Evolutionary conservation across 805 yeast species (phyloP).

Genomic region (Clavispora asparagi): DNA sequence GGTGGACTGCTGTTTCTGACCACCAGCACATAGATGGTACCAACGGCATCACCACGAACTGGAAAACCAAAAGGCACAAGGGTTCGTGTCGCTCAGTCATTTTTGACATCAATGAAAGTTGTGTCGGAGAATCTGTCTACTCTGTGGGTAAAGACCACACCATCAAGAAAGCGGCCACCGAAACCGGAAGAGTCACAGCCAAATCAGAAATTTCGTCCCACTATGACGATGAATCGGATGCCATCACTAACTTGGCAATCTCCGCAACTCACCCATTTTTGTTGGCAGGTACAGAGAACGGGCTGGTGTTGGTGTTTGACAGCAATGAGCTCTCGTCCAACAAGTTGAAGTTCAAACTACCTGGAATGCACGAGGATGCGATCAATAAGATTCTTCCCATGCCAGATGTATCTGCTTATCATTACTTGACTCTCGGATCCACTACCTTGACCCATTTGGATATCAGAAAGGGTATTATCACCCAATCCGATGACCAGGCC

Average conservation of each 20-base stretch:
- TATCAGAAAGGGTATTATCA: slow-evolving; percentile 61
- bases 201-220: slow-evolving; percentile 32
- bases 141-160: slow-evolving; percentile 78
- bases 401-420: slow-evolving; percentile 69
- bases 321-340: slow-evolving; percentile 44
- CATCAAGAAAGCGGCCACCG: slow-evolving; percentile 65
- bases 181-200: slow-evolving; percentile 69
- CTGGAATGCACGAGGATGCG: slow-evolving; percentile 67
- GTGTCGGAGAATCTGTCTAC: slow-evolving; percentile 49
- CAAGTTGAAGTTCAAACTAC: slow-evolving; percentile 41
- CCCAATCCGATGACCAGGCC: slow-evolving; percentile 82
- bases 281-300: slow-evolving; percentile 63
- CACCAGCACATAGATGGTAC: slow-evolving; percentile 20
- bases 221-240: slow-evolving; percentile 21
- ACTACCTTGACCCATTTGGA: slow-evolving; percentile 79
- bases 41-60: slow-evolving; percentile 36
- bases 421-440: slow-evolving; percentile 74
- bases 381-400: slow-evolving; percentile 69
- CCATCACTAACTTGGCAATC: slow-evolving; percentile 40
- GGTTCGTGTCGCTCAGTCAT: slow-evolving; percentile 75
- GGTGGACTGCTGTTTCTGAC: slow-evolving; percentile 41
- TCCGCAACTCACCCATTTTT: slow-evolving; percentile 46
- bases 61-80: slow-evolving; percentile 91
- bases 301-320: slow-evolving; percentile 60
- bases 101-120: slow-evolving; percentile 48